Percentiles rank a stretch among this genome's conserved stretches.
Evolutionary conservation across 2,329 filamentous ascomycete genomes (phyloP).

Genomic region (Sarocladiaceae sp.): DNA sequence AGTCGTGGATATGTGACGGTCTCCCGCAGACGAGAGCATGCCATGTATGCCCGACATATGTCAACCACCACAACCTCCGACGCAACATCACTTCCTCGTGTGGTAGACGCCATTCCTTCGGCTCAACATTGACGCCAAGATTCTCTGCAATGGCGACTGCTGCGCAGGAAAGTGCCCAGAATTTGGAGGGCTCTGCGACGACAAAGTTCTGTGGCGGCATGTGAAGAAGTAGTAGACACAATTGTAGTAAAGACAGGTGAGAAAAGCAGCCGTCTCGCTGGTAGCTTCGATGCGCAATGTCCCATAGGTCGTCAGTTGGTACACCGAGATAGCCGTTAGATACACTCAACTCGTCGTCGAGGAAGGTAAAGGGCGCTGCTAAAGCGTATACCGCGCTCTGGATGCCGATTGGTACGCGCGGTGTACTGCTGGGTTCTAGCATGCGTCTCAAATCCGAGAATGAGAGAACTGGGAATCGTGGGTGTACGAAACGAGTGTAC

Average conservation of each 20-base stretch:
- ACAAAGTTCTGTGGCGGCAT: constrained; percentile 19
- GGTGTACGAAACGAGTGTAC: constrained; percentile 12
- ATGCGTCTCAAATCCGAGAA: neutral
- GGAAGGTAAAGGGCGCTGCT: constrained; percentile 20
- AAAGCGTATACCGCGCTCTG: constrained; percentile 20
- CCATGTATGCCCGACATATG: constrained; percentile 15
- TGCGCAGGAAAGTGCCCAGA: constrained; percentile 20
- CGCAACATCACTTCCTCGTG: constrained; percentile 18
- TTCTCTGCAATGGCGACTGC: constrained; percentile 20
- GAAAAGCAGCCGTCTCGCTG: constrained; percentile 16
- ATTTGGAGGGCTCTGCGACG: constrained; percentile 17
- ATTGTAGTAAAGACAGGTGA: constrained; percentile 18
- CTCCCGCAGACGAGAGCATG: constrained; percentile 8
- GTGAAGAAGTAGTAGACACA: constrained; percentile 19
- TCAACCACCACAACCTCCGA: constrained; percentile 22
- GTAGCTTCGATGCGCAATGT: constrained; percentile 18
- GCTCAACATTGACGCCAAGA: constrained; percentile 19
- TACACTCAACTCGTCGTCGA: constrained; percentile 21
- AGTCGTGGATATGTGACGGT: constrained; percentile 2
- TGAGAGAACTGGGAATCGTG: constrained; percentile 16
- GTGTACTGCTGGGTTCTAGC: neutral
- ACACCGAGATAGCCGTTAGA: constrained; percentile 19
- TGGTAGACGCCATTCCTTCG: constrained; percentile 18
- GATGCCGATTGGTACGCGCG: constrained; percentile 15
- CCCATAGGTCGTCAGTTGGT: constrained; percentile 21